Percentiles rank a stretch among this genome's conserved stretches.
These are phyloP conservation scores for Ettlia oleoabundans DNA, from an alignment of 139 green algal species.

Conservation along the genomic window DNA sequence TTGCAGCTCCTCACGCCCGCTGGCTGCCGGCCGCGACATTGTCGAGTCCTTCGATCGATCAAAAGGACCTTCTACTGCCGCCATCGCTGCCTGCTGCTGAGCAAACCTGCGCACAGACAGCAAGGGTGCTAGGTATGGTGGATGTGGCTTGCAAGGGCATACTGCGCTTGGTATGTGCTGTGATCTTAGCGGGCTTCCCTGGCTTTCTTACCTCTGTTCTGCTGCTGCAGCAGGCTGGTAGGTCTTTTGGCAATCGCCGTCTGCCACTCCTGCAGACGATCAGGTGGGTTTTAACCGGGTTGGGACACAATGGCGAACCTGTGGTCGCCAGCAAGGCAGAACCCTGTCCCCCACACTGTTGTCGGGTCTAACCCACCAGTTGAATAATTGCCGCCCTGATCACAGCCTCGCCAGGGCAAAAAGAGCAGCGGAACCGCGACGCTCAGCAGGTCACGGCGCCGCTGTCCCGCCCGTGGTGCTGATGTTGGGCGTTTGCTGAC, in stretches of 20 bases:
- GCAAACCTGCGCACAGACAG: not conserved
- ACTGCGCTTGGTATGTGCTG: not conserved
- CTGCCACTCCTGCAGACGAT: slow-evolving; percentile 19
- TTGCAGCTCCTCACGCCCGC: not conserved
- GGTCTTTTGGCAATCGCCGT: slow-evolving; percentile 23
- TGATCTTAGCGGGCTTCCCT: not conserved
- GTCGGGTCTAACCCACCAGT: slow-evolving; percentile 17
- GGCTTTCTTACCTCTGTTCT: slow-evolving; percentile 23
- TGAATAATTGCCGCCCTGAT: slow-evolving; percentile 25
- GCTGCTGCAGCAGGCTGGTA: slow-evolving; percentile 41
- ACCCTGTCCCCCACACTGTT: no score
- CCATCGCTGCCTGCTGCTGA: not conserved
- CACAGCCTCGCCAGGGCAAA: slow-evolving; percentile 24
- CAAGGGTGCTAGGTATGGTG: not conserved
- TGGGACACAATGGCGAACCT: no score
- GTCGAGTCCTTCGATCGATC: not conserved
- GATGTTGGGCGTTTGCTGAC: no score
- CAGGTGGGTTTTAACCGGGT: no score
- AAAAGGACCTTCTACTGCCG: not conserved
- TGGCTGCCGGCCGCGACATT: not conserved
- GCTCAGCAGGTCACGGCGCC: not conserved
- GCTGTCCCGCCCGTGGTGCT: no score
- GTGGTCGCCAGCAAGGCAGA: no score
- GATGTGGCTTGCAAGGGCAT: not conserved
- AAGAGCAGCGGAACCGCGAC: slow-evolving; percentile 19